phyloP scores from a whole-genome alignment of 2,329 filamentous ascomycete species.

The Microcera coccophila region DNA sequence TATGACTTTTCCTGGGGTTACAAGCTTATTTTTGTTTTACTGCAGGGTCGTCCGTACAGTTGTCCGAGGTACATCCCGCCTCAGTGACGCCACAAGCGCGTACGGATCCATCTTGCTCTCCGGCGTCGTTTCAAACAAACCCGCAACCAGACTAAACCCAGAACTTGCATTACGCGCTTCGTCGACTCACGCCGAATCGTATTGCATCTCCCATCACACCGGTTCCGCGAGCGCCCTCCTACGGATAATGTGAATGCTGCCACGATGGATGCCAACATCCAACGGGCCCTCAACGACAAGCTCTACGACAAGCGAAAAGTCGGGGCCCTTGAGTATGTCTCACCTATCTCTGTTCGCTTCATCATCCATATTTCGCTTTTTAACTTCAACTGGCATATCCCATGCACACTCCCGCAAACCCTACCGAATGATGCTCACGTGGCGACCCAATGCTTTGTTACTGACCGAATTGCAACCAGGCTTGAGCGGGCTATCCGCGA shows the following conservation, averaged over 20 bases:
- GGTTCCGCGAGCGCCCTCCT: no score
- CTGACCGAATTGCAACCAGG: conserved; percentile 42
- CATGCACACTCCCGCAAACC: not conserved
- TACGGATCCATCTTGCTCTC: not conserved
- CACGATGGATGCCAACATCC: conserved; percentile 81
- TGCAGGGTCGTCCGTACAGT: no score
- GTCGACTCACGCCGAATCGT: not conserved
- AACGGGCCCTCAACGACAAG: conserved; percentile 93
- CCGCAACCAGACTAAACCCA: not conserved
- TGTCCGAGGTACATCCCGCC: no score
- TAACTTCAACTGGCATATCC: not conserved
- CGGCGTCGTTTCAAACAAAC: not conserved
- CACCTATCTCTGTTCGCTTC: conserved; percentile 1
- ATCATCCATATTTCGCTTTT: conserved; percentile 1
- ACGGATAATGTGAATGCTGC: conserved; percentile 20
- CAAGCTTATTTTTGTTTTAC: no score
- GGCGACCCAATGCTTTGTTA: no score
- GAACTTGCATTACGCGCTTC: not conserved
- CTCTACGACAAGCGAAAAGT: conserved; percentile 97
- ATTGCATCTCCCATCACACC: not conserved
- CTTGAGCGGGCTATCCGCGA: conserved; percentile 90
- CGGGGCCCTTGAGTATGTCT: conserved; percentile 84
- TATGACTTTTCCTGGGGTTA: no score
- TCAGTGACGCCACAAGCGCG: no score
- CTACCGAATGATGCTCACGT: no score